Evolutionary conservation across 257 asterid genomes (phyloP), one percentile per base, ranked within the genome.

Genomic region (Linderniella brevidens): DNA sequence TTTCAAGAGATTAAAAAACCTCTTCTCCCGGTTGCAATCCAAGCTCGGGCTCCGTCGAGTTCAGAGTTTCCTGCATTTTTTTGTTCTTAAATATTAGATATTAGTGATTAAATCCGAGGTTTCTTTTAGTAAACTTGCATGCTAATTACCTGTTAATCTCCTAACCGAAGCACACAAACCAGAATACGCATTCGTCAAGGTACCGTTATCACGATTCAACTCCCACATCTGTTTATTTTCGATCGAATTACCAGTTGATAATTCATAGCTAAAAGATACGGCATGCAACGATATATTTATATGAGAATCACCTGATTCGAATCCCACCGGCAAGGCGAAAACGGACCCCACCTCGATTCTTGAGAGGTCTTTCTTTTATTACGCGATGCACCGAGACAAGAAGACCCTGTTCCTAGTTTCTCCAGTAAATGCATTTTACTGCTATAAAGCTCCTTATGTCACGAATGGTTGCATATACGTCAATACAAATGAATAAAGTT

Each of bases 151-250:
- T 74, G 70, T 62, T 49, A 40, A 63, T 12, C 14, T 40, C 43
- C 59, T 70, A 64, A 85, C 36, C 17, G 87, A 71, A 61, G 94
- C 96, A 54, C 96, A 90, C 37, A 81, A 71, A 41, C 94, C 79
- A 4, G 96, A 78, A 50, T 90, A 90, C 69, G 80, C 66, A 53
- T 60, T 90, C 63, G 11, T 59, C 43, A 90, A 73, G 63, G 92
- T 85, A 49, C 94, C 96, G 4, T 85, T 76, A 49, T 49, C n/a
- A n/a, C n/a, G 25, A 57, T 67, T 75, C 66, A 80, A 54, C 65
- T 82, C 82, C 98, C 98, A 90, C 86, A 90, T 67, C 98, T 90
- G 78, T 46, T 46, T 16, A 1, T 17, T 17, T 46, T n/a, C n/a
- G n/a, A n/a, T n/a, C n/a, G n/a, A n/a, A n/a, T n/a, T n/a, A n/a